Evolutionary conservation across 192 early-diverging fungal species (phyloP), one percentile per base, ranked within the genome.

Genomic region (Paraglomus occultum): DNA sequence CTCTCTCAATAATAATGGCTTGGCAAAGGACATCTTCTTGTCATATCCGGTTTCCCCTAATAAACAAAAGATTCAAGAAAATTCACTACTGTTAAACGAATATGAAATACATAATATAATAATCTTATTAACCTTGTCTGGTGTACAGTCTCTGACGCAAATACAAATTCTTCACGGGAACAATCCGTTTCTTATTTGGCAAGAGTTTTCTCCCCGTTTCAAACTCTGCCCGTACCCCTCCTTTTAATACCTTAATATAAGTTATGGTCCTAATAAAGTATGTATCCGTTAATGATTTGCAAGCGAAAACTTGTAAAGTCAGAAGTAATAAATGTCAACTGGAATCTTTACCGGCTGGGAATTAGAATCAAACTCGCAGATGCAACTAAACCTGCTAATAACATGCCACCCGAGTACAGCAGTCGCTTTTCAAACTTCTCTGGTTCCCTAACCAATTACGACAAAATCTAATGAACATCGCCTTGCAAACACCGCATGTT

Each of bases 1-100:
- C 15, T 64, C 60, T 11, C 73, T 64, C 11, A 79, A 61, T 59
- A 76, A 79, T 44, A 81, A 61, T n/a, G 50, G 54, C 20, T 39
- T 15, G 8, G 38, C 12, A 12, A 8, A 5, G 18, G 22, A 31
- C 50, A 49, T 48, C 23, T 49, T 31, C 50, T 12, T 8, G 50
- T 62, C 9, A 44, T 11, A 46, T 14, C 48, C 48, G 10, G 48
- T 51, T 65, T 42, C 14, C 18, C 17, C 17, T 5, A 64, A 23
- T 20, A n/a, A 11, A 17, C 5, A 8, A 64, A 31, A 23, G 50
- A n/a, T 18, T 48, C 50, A 12, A 49, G 50, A 31, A 12, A 20
- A 48, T 50, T 31, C 11, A 15, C 9, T 10, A 57, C 11, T 23
- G 38, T 57, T 23, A 57, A 5, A 18, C 4, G 11, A 57, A 31